These are phyloP conservation scores for Talaromyces thailandensis DNA, from an alignment of 495 filamentous ascomycete species.

Conservation along the genomic window DNA sequence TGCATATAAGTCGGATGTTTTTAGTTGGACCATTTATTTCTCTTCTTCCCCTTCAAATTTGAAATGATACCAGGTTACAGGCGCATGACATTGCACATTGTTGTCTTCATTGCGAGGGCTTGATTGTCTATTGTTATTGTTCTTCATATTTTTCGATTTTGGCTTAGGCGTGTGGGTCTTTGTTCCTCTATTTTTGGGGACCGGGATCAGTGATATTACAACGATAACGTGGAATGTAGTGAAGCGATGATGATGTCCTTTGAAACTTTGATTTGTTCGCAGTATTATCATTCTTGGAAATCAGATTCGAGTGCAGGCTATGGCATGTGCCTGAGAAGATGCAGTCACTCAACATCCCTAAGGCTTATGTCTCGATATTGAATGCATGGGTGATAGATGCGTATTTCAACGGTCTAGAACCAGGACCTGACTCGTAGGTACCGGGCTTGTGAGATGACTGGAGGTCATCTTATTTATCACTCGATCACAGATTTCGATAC, in stretches of 20 bases:
- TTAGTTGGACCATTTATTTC: neutral
- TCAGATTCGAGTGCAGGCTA: neutral
- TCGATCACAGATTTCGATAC: neutral
- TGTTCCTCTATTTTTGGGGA: neutral
- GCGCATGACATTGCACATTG: neutral
- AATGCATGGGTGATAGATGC: neutral
- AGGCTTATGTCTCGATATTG: neutral
- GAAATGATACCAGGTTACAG: slow-evolving; percentile 2
- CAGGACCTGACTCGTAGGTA: neutral
- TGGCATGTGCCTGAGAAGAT: neutral
- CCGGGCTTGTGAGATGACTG: neutral
- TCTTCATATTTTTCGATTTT: neutral
- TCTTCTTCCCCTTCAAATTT: neutral
- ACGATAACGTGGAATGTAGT: neutral
- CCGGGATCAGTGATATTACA: neutral
- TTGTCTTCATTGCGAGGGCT: neutral
- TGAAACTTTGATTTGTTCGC: neutral
- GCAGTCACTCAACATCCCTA: neutral
- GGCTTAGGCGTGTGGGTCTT: neutral
- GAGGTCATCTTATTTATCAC: neutral
- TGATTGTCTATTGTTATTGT: neutral
- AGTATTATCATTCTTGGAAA: neutral
- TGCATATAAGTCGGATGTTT: neutral
- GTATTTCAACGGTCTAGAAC: neutral
- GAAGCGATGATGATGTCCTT: slow-evolving; percentile 1